phyloP scores from a whole-genome alignment of 805 yeast genomes.

The Ogataea ramenticola region DNA sequence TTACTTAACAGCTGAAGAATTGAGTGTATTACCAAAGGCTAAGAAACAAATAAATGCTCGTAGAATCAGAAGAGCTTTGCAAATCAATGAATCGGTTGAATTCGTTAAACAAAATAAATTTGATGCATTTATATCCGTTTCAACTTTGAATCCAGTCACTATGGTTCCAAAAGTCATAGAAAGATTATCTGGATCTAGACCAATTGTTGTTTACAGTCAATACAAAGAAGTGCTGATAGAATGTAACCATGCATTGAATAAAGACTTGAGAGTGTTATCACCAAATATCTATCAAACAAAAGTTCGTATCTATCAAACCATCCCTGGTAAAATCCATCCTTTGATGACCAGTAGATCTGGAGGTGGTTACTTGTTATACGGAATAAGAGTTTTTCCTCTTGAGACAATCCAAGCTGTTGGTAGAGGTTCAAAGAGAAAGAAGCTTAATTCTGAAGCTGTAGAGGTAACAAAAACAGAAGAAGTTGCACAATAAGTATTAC shows the following conservation, averaged over 20 bases:
- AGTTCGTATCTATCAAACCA: slow-evolving; percentile 83
- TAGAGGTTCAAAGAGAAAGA: slow-evolving; percentile 45
- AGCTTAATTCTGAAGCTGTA: slow-evolving; percentile 11
- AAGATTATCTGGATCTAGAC: slow-evolving; percentile 75
- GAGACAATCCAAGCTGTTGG: slow-evolving; percentile 63
- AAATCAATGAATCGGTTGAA: slow-evolving; percentile 42
- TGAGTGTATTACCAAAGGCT: slow-evolving; percentile 47
- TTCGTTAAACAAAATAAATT: slow-evolving; percentile 46
- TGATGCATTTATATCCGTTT: slow-evolving; percentile 69
- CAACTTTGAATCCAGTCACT: slow-evolving; percentile 64
- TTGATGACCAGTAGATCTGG: slow-evolving; percentile 88
- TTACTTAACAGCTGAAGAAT: slow-evolving; percentile 42
- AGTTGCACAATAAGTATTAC: neutral
- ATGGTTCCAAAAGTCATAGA: slow-evolving; percentile 57
- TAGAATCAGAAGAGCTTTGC: slow-evolving; percentile 50
- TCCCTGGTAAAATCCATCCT: slow-evolving; percentile 93
- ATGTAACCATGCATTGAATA: slow-evolving; percentile 58
- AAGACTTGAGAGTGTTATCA: slow-evolving; percentile 67
- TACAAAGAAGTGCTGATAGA: slow-evolving; percentile 75
- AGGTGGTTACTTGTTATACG: slow-evolving; percentile 83
- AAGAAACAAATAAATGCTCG: slow-evolving; percentile 63
- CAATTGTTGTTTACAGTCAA: slow-evolving; percentile 75
- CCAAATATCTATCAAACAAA: slow-evolving; percentile 78
- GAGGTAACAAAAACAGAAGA: slow-evolving; percentile 7
- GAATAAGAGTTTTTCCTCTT: slow-evolving; percentile 69